A percentile compares a stretch with the other conserved stretches of the same genome.
phyloP scores from a whole-genome alignment of 108 stramenopile species.

The Stephanodiscus minutulus region DNA sequence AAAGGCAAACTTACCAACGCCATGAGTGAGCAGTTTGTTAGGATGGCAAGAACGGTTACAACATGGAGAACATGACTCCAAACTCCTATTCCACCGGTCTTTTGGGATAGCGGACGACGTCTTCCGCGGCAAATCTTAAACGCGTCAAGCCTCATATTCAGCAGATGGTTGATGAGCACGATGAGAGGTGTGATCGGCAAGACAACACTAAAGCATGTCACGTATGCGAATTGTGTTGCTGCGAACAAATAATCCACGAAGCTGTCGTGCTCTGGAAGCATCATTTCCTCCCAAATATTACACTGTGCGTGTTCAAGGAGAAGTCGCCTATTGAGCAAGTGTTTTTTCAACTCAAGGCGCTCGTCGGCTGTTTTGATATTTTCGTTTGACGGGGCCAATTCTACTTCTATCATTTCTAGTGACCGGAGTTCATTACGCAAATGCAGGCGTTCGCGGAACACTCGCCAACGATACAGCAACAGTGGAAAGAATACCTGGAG shows the following conservation, averaged over 20 bases:
- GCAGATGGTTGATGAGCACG: conserved; percentile 90
- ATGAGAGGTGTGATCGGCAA: conserved; percentile 94
- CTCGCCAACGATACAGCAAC: conserved; percentile 66
- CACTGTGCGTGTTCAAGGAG: conserved; percentile 87
- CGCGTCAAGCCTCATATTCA: conserved; percentile 93
- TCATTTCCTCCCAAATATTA: conserved; percentile 83
- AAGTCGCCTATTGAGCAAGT: conserved; percentile 72
- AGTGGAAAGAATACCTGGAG: conserved; percentile 84
- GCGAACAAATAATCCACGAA: conserved; percentile 94
- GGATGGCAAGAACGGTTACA: conserved; percentile 92
- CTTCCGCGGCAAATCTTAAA: conserved; percentile 95
- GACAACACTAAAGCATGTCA: conserved; percentile 95
- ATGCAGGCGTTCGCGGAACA: conserved; percentile 46
- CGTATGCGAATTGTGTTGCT: conserved; percentile 93
- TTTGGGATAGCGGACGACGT: conserved; percentile 85
- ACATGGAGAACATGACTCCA: conserved; percentile 96
- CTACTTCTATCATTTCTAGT: conserved; percentile 66
- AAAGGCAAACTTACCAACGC: conserved; percentile 74
- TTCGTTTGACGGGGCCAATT: conserved; percentile 33
- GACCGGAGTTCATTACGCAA: conserved; percentile 59
- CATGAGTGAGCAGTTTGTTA: conserved; percentile 95
- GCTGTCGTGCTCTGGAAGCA: conserved; percentile 85
- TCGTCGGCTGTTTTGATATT: conserved; percentile 30
- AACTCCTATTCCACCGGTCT: conserved; percentile 95
- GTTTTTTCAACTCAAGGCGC: conserved; percentile 47